Evolutionary conservation across 352 stramenopile species (phyloP), one percentile per base, ranked within the genome.

Genomic region (Phytophthora multivora): DNA sequence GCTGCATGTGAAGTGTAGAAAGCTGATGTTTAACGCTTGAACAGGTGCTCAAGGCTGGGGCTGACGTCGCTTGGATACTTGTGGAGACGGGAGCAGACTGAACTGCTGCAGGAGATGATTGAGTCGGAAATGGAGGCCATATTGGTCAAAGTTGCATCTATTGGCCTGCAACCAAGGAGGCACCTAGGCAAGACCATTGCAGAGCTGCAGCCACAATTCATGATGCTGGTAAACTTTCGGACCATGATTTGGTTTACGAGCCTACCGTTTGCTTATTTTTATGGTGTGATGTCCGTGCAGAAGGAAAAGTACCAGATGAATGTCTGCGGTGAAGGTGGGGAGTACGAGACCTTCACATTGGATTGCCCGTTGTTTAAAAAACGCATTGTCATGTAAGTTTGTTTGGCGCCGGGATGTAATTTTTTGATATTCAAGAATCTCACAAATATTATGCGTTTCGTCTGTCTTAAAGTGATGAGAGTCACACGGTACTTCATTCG

Each of bases 321-420:
- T 70, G 88, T 99, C 7, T 99, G 96, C 36, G 98, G 98, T 13
- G 98, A 99, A 84, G 98, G 98, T 35, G 98, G 98, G 16, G 98
- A 99, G 75, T 99, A 99, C 83, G 98, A 99, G 82, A 98, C 97
- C 2, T 80, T 99, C 26, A 98, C 98, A 21, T 70, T 99, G n/a
- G 95, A 99, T 82, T 99, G 91, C 68, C 93, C 95, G 21, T 75
- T 98, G 3, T 98, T 99, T 57, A 93, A 96, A 59, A 93, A 97
- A 64, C 80, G 91, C 13, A 96, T 98, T 51, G 85, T 96, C 42
- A 82, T 97, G 83, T 95, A 90, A 21, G 73, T 57, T n/a, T 49
- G 12, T 4, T 47, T 50, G 18, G 10, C 18, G 4, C 12, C 9
- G 16, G 1, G 16, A 31, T n/a, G 19, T 33, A 5, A 23, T 23